Percentiles rank a stretch among this genome's conserved stretches.
phyloP scores from a whole-genome alignment of 78 protist species.

The Planoprotostelium fungivorum region DNA sequence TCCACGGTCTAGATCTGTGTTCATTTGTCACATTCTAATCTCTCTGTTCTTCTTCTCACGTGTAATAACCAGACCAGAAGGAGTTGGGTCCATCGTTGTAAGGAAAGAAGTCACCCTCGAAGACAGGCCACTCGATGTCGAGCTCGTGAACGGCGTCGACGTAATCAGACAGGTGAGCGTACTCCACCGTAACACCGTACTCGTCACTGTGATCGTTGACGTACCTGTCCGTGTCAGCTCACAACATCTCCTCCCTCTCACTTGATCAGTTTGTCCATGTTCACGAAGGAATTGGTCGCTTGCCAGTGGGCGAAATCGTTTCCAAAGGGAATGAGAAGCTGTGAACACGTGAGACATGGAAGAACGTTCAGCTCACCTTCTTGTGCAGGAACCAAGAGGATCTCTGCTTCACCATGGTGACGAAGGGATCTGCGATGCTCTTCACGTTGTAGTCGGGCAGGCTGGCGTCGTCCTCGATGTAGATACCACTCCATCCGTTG shows the following conservation, averaged over 20 bases:
- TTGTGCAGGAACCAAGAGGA: background rate
- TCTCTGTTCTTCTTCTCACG: too few relatives aligned
- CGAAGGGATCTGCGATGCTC: background rate
- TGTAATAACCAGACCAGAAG: slow-evolving; percentile 92
- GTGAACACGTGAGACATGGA: background rate
- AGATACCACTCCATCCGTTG: background rate
- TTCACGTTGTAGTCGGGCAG: background rate
- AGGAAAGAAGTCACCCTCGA: slow-evolving; percentile 88
- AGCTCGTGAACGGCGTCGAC: slow-evolving; percentile 38
- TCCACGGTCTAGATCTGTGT: background rate
- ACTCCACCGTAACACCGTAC: slow-evolving; percentile 46
- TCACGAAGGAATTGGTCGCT: background rate
- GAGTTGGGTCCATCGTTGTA: slow-evolving; percentile 62
- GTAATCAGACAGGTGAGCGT: slow-evolving; percentile 62
- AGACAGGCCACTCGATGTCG: slow-evolving; percentile 29
- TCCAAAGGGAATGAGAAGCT: background rate
- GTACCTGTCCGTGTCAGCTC: too few relatives aligned
- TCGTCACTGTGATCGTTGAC: slow-evolving; percentile 40
- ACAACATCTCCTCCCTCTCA: too few relatives aligned
- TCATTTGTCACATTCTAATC: too few relatives aligned
- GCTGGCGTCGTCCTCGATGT: background rate
- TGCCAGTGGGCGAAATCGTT: background rate
- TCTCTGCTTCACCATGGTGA: background rate
- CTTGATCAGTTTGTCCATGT: background rate
- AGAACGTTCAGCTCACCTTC: background rate